Percentiles rank a stretch among this genome's conserved stretches.
These are phyloP conservation scores for Lactarius indigo DNA, from an alignment of 768 basidiomycete genomes.

Conservation along the genomic window DNA sequence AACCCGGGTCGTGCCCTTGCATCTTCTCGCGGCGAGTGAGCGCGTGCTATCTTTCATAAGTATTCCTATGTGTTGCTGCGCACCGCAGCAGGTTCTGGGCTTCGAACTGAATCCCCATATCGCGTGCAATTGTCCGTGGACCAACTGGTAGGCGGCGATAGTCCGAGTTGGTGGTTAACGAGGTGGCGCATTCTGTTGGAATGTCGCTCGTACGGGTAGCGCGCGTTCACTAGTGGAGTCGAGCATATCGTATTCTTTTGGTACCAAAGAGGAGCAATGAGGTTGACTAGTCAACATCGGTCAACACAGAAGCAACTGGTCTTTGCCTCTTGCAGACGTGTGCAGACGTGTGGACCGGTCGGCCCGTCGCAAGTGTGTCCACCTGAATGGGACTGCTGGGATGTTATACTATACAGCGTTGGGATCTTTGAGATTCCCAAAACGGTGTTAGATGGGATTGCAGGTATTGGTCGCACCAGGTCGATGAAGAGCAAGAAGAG, in stretches of 20 bases:
- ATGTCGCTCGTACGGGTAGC: conserved; percentile 33
- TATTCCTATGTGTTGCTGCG: neutral
- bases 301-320: conserved; percentile 36
- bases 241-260: conserved; percentile 38
- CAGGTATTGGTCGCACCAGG: conserved; percentile 27
- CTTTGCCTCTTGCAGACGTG: conserved; percentile 41
- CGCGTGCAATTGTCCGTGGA: conserved; percentile 32
- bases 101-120: conserved; percentile 26
- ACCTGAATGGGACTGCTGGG: conserved; percentile 37
- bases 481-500: conserved; percentile 27
- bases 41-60: neutral
- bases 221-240: conserved; percentile 50
- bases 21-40: neutral
- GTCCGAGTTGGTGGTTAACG: conserved; percentile 22
- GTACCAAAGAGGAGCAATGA: conserved; percentile 38
- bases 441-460: conserved; percentile 30
- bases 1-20: neutral
- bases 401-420: conserved; percentile 7
- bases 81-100: conserved; percentile 36
- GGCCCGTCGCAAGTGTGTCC: conserved; percentile 31
- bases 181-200: conserved; percentile 44
- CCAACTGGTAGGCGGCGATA: neutral
- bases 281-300: conserved; percentile 31
- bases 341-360: conserved; percentile 43
- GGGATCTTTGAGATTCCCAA: conserved; percentile 31